Percentiles rank a stretch among this genome's conserved stretches.
These are phyloP conservation scores for Actinomortierella ambigua DNA, from an alignment of 371 early-diverging fungal species.

Conservation along the genomic window DNA sequence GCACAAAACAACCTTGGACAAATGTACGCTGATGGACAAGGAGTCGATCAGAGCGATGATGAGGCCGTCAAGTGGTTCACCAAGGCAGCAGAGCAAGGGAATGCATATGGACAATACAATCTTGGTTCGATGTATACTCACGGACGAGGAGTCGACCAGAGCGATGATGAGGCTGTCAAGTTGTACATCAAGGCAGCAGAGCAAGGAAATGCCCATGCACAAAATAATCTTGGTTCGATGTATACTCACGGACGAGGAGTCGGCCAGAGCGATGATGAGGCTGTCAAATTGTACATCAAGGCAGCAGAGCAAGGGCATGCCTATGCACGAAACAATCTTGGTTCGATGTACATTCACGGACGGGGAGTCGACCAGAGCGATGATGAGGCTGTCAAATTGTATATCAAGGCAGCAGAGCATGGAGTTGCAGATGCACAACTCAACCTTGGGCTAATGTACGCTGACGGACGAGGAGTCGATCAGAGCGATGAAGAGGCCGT, in stretches of 20 bases:
- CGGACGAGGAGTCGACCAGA: too few relatives aligned
- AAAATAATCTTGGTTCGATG: slow-evolving; percentile 67
- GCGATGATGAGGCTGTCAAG: too few relatives aligned
- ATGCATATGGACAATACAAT: slow-evolving; percentile 14
- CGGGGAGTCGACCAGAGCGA: too few relatives aligned
- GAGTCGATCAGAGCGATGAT: slow-evolving; percentile 53
- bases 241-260: slow-evolving; percentile 75
- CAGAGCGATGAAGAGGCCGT: slow-evolving; percentile 42
- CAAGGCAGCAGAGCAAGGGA: slow-evolving; percentile 15
- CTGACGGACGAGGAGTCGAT: slow-evolving; percentile 68
- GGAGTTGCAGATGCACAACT: too few relatives aligned
- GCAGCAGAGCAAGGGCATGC: slow-evolving; percentile 15
- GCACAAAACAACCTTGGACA: too few relatives aligned
- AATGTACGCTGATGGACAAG: slow-evolving; percentile 74
- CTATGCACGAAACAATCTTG: slow-evolving; percentile 18
- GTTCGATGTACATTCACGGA: too few relatives aligned
- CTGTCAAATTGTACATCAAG: slow-evolving; percentile 4
- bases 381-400: too few relatives aligned
- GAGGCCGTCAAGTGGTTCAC: slow-evolving; percentile 13
- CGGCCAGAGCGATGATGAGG: slow-evolving; percentile 46
- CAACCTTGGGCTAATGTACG: slow-evolving; percentile 74
- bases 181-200: too few relatives aligned
- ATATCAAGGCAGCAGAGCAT: too few relatives aligned
- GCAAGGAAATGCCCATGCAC: slow-evolving; percentile 1
- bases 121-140: too few relatives aligned